Evolutionary conservation across 495 filamentous ascomycete species (phyloP).

Genomic region (Annulohypoxylon bovei): DNA sequence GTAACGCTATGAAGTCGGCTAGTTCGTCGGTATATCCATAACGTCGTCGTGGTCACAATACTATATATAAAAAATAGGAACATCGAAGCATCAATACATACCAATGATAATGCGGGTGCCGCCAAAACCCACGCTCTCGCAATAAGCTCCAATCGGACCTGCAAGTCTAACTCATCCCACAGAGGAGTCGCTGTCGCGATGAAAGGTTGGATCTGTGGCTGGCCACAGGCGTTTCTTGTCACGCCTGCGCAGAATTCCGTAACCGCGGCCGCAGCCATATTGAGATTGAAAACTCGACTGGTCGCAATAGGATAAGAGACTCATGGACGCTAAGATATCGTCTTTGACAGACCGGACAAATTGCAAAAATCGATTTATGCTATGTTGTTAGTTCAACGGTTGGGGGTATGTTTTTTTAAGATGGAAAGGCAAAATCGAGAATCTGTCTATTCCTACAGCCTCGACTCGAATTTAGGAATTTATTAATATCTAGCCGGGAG

Average conservation of each 20-base stretch:
- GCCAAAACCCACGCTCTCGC: constrained; percentile 49
- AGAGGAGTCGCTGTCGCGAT: constrained; percentile 40
- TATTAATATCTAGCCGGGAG: constrained; percentile 32
- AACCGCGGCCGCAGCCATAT: constrained; percentile 56
- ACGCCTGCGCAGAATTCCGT: constrained; percentile 46
- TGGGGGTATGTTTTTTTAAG: not conserved
- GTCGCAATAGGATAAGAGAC: constrained; percentile 47
- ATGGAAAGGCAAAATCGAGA: not conserved
- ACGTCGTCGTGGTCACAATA: constrained; percentile 26
- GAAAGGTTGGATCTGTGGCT: constrained; percentile 40
- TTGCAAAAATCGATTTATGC: constrained; percentile 11
- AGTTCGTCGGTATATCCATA: not conserved
- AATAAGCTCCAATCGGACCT: constrained; percentile 50
- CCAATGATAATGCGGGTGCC: constrained; percentile 37
- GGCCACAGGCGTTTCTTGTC: constrained; percentile 44
- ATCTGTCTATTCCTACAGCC: constrained; percentile 34
- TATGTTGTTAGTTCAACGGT: constrained; percentile 23
- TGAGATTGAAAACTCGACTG: constrained; percentile 54
- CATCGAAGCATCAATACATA: constrained; percentile 30
- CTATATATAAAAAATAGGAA: constrained; percentile 31
- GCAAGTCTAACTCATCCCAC: constrained; percentile 52
- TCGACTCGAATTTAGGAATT: constrained; percentile 10
- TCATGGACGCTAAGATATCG: constrained; percentile 54
- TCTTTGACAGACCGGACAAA: constrained; percentile 27
- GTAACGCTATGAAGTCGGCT: not conserved